These are phyloP conservation scores for Bruguiera hainesii DNA, from an alignment of 441 rosid species.

Conservation along the genomic window DNA sequence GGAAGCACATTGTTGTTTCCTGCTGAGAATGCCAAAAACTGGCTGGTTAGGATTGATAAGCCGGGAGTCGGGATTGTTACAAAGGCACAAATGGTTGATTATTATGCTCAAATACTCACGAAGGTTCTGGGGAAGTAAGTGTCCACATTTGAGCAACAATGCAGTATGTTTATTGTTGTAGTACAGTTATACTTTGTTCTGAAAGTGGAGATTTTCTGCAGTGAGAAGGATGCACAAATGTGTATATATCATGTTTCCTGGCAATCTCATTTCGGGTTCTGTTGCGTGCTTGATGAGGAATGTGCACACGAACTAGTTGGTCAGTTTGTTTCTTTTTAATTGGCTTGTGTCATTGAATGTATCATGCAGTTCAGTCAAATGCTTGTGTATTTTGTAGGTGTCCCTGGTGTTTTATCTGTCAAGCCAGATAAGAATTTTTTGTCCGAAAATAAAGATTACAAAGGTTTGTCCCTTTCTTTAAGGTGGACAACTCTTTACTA, in stretches of 20 bases:
- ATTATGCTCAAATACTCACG: slow-evolving; percentile 60
- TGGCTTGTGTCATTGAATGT: slow-evolving; percentile 6
- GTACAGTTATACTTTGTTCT: neutral
- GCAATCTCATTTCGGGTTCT: slow-evolving; percentile 68
- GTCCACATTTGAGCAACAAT: slow-evolving; percentile 3
- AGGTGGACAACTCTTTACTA: slow-evolving; percentile 1
- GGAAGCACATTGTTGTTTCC: slow-evolving; percentile 51
- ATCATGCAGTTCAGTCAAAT: slow-evolving; percentile 14
- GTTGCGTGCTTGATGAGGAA: slow-evolving; percentile 78
- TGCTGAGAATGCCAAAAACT: slow-evolving; percentile 48
- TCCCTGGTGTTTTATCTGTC: slow-evolving; percentile 85
- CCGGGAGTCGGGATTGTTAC: slow-evolving; percentile 79
- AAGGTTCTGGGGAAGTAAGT: slow-evolving; percentile 78
- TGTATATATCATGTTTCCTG: slow-evolving; percentile 87
- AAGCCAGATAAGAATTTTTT: slow-evolving; percentile 58
- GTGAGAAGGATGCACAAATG: slow-evolving; percentile 89
- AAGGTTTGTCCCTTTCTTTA: slow-evolving; percentile 40
- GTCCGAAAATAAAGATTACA: slow-evolving; percentile 61
- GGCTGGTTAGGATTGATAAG: slow-evolving; percentile 67
- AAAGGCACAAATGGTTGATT: slow-evolving; percentile 94
- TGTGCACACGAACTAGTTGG: slow-evolving; percentile 76
- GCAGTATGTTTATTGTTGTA: slow-evolving; percentile 4
- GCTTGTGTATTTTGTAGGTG: slow-evolving; percentile 41
- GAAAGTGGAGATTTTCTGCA: slow-evolving; percentile 23
- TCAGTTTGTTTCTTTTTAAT: slow-evolving; percentile 24